Percentiles rank a stretch among this genome's conserved stretches.
These are phyloP conservation scores for Lasiosphaeria ovina DNA, from an alignment of 495 filamentous ascomycete species.

Conservation along the genomic window DNA sequence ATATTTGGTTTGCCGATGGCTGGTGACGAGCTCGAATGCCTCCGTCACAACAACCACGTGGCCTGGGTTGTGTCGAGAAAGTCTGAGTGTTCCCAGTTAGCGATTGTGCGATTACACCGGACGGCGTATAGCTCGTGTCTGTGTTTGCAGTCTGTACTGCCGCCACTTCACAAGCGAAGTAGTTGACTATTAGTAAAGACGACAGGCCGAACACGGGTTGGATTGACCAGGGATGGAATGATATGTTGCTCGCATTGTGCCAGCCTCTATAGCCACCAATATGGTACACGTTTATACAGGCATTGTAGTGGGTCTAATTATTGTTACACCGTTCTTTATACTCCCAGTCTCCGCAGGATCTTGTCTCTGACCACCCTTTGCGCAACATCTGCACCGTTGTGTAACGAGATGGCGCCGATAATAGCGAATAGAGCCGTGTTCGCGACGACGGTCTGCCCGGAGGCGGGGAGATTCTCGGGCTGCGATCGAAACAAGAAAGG, in stretches of 20 bases:
- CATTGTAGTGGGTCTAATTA: slow-evolving; percentile 2
- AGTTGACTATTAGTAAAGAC: too few relatives aligned
- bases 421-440: slow-evolving; percentile 79
- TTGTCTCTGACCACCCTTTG: slow-evolving; percentile 70
- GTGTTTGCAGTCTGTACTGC: too few relatives aligned
- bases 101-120: too few relatives aligned
- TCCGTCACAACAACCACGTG: too few relatives aligned
- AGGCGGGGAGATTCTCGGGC: slow-evolving; percentile 66
- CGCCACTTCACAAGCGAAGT: too few relatives aligned
- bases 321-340: slow-evolving; percentile 20
- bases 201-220: too few relatives aligned
- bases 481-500: slow-evolving; percentile 34
- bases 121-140: too few relatives aligned
- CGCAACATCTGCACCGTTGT: slow-evolving; percentile 78
- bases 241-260: slow-evolving; percentile 9
- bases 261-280: slow-evolving; percentile 15
- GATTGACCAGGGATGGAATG: neutral
- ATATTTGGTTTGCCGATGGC: slow-evolving; percentile 24
- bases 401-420: slow-evolving; percentile 80
- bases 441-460: slow-evolving; percentile 70
- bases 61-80: too few relatives aligned
- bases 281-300: slow-evolving; percentile 33
- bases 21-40: slow-evolving; percentile 14
- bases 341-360: slow-evolving; percentile 56
- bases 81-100: too few relatives aligned